These are phyloP conservation scores for Hypoxylon sp. DNA, from an alignment of 2,329 filamentous ascomycete species.

Conservation along the genomic window DNA sequence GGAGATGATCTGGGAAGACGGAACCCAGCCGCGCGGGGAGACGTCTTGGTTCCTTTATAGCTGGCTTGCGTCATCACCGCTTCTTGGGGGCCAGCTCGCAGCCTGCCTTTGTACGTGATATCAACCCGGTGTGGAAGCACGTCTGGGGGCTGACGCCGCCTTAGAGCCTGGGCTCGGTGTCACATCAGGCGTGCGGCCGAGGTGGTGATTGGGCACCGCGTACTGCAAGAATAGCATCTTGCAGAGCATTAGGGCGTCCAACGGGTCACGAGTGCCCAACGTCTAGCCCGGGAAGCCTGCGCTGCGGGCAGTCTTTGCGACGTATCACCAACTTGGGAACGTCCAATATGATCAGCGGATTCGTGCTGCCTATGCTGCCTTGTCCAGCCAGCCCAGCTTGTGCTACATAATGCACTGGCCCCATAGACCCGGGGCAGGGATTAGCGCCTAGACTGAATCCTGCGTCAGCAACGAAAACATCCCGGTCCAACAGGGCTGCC, in stretches of 20 bases:
- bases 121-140: background rate
- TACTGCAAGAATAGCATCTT: constrained; percentile 4
- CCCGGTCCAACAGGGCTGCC: too few relatives aligned
- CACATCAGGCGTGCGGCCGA: constrained; percentile 6
- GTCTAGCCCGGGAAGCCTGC: too few relatives aligned
- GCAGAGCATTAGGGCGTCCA: background rate
- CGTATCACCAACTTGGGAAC: constrained; percentile 6
- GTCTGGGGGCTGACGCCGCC: constrained; percentile 16
- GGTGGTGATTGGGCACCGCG: constrained; percentile 18
- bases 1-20: background rate
- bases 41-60: constrained; percentile 10
- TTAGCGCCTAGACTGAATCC: background rate
- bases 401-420: background rate
- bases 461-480: background rate
- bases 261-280: background rate
- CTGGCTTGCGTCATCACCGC: background rate
- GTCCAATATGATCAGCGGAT: background rate
- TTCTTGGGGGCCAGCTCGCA: constrained; percentile 6
- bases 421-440: background rate
- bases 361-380: background rate
- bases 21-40: background rate
- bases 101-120: background rate
- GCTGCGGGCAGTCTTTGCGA: background rate
- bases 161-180: constrained; percentile 3
- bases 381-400: background rate